Conservation (phyloP, 2,329 filamentous ascomycete species). For the Fusarium sp. region DNA sequence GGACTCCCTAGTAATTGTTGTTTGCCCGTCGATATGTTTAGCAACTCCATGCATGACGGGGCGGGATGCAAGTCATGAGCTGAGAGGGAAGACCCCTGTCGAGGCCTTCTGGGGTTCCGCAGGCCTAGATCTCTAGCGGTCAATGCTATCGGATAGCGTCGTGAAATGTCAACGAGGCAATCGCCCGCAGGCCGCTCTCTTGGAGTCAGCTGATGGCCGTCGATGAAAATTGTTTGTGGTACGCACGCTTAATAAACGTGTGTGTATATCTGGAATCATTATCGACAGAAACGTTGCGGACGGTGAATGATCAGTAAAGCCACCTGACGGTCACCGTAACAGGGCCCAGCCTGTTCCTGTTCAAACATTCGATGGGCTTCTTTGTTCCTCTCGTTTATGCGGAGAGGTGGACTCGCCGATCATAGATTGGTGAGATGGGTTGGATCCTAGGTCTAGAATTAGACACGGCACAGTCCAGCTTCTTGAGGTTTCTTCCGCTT, state of each 20-base stretch:
- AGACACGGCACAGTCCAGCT: constrained; percentile 3
- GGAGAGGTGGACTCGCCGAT: constrained; percentile 27
- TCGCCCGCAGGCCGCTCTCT: constrained; percentile 34
- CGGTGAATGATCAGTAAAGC: not conserved
- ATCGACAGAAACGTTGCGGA: constrained; percentile 18
- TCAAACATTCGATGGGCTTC: constrained; percentile 3
- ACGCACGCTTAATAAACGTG: not conserved
- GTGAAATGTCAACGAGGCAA: constrained; percentile 19
- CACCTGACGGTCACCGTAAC: constrained; percentile 1
- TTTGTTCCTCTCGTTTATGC: constrained; percentile 36
- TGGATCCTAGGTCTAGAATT: constrained; percentile 1
- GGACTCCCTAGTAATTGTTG: not conserved
- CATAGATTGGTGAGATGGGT: not conserved
- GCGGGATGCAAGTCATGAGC: constrained; percentile 27
- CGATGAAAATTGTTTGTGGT: not conserved
- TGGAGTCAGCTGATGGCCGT: constrained; percentile 1
- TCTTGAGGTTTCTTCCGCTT: constrained; percentile 4
- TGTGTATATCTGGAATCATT: not conserved
- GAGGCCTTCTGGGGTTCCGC: constrained; percentile 9
- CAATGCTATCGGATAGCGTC: constrained; percentile 25
- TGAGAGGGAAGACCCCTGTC: constrained; percentile 28
- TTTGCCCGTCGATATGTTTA: constrained; percentile 31
- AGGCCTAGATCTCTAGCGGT: constrained; percentile 24
- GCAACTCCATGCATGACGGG: constrained; percentile 25
- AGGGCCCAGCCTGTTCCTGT: not conserved